phyloP scores from a whole-genome alignment of 169 alveolate genomes.

The Amoebophrya sp. region DNA sequence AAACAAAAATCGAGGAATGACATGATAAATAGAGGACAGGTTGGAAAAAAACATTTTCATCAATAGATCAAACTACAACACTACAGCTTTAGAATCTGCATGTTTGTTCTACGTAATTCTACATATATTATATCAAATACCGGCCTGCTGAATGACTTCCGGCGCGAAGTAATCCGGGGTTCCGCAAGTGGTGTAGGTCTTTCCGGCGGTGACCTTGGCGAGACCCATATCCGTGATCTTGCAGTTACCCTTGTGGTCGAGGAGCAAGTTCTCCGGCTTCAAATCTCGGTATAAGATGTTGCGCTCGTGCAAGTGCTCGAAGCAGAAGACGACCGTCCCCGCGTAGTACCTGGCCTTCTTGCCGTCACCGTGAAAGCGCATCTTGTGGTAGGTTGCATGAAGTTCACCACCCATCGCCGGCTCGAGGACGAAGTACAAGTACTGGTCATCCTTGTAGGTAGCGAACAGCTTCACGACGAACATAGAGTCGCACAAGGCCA shows the following conservation, averaged over 20 bases:
- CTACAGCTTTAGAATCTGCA: too few relatives aligned
- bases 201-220: slow-evolving; percentile 42
- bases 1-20: too few relatives aligned
- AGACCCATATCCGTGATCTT: slow-evolving; percentile 40
- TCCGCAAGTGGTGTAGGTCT: slow-evolving; percentile 49
- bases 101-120: too few relatives aligned
- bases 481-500: background rate
- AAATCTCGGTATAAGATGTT: slow-evolving; percentile 58
- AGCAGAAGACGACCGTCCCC: slow-evolving; percentile 57
- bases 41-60: too few relatives aligned
- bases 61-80: too few relatives aligned
- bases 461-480: slow-evolving; percentile 41
- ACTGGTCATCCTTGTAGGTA: slow-evolving; percentile 58
- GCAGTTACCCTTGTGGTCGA: background rate
- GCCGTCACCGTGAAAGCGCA: background rate
- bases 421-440: slow-evolving; percentile 60
- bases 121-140: too few relatives aligned
- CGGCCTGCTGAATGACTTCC: slow-evolving; percentile 59
- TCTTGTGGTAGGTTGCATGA: slow-evolving; percentile 56
- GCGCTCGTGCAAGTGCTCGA: background rate
- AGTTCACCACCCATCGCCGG: slow-evolving; percentile 54
- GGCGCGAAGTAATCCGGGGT: slow-evolving; percentile 49
- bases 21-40: too few relatives aligned
- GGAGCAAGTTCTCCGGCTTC: background rate
- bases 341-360: background rate